A percentile compares a stretch with the other conserved stretches of the same genome.
phyloP scores from a whole-genome alignment of 805 yeast species.

The Kodamaea laetipori region DNA sequence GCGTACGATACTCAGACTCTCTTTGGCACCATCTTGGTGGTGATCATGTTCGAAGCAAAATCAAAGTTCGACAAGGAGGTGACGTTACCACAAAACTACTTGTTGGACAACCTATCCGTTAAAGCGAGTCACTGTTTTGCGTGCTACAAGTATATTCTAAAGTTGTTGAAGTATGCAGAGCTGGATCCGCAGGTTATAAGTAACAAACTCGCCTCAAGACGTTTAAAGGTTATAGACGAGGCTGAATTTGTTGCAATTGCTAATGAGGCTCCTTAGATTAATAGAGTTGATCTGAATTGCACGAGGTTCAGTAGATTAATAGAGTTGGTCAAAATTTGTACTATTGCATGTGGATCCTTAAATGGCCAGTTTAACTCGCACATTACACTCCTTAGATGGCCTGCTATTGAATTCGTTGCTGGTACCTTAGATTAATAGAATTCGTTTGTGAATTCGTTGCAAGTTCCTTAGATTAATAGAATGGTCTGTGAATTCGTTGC shows the following conservation, averaged over 20 bases:
- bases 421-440: too few relatives aligned
- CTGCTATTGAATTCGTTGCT: too few relatives aligned
- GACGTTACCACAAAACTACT: slow-evolving; percentile 24
- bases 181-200: slow-evolving; percentile 27
- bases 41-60: slow-evolving; percentile 25
- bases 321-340: too few relatives aligned
- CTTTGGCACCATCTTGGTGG: slow-evolving; percentile 32
- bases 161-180: slow-evolving; percentile 23
- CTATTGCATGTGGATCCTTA: too few relatives aligned
- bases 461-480: too few relatives aligned
- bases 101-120: slow-evolving; percentile 18
- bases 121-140: slow-evolving; percentile 20
- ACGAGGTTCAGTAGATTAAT: background rate
- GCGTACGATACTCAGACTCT: slow-evolving; percentile 35
- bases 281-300: too few relatives aligned
- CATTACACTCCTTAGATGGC: too few relatives aligned
- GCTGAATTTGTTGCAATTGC: slow-evolving; percentile 19
- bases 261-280: slow-evolving; percentile 10
- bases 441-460: too few relatives aligned
- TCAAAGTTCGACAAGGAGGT: slow-evolving; percentile 18
- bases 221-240: slow-evolving; percentile 21
- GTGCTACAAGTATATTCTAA: slow-evolving; percentile 31
- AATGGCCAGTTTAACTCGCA: too few relatives aligned
- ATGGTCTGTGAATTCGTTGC: too few relatives aligned
- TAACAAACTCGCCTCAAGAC: slow-evolving; percentile 25